These are phyloP conservation scores for Leptodontidium sp. DNA, from an alignment of 2,329 filamentous ascomycete species.

Conservation along the genomic window DNA sequence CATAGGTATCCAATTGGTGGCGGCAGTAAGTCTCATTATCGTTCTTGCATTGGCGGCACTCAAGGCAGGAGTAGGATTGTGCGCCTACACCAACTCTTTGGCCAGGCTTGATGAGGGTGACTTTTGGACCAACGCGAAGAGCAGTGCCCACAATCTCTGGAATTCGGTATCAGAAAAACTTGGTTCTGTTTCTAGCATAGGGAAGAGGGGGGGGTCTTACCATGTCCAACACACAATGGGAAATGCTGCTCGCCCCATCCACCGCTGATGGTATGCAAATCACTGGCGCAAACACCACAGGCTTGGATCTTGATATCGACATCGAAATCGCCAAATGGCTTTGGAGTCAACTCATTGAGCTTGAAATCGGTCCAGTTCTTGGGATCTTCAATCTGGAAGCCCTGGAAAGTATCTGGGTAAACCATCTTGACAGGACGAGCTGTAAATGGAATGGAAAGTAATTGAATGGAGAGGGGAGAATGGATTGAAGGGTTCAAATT, in stretches of 20 bases:
- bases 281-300: conserved; percentile 79
- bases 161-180: not conserved
- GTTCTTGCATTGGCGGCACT: conserved; percentile 61
- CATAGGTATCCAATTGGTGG: conserved; percentile 59
- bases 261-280: conserved; percentile 74
- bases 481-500: not conserved
- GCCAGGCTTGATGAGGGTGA: conserved; percentile 63
- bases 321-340: conserved; percentile 87
- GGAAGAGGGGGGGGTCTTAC: conserved; percentile 37
- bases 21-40: conserved; percentile 65
- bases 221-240: conserved; percentile 60
- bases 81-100: conserved; percentile 63
- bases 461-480: not conserved
- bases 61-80: conserved; percentile 61
- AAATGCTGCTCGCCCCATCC: conserved; percentile 60
- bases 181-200: not conserved
- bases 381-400: conserved; percentile 61
- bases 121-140: conserved; percentile 71
- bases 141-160: conserved; percentile 74
- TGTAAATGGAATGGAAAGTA: not conserved
- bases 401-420: conserved; percentile 66
- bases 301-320: conserved; percentile 87
- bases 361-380: conserved; percentile 46
- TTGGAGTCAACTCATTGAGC: conserved; percentile 72
- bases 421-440: conserved; percentile 36